phyloP scores from a whole-genome alignment of 441 rosid genomes.

The Adansonia grandidieri region DNA sequence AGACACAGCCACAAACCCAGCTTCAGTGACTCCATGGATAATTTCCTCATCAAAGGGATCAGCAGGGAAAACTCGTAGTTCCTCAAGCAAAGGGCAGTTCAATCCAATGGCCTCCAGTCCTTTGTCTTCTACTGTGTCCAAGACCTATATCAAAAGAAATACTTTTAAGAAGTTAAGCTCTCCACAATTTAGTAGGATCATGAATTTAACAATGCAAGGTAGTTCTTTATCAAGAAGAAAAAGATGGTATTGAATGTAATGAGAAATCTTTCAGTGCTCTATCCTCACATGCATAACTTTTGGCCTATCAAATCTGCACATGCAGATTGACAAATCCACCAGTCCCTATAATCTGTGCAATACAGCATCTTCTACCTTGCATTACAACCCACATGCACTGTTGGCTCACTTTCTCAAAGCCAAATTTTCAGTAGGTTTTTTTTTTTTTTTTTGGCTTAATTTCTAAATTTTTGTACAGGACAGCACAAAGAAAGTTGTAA shows the following conservation, averaged over 20 bases:
- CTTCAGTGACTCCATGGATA: slow-evolving; percentile 58
- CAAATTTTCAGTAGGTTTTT: not conserved
- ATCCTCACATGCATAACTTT: not conserved
- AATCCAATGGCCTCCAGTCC: slow-evolving; percentile 68
- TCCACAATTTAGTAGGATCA: not conserved
- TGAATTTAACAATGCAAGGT: not conserved
- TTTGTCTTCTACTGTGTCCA: slow-evolving; percentile 67
- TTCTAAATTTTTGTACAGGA: not conserved
- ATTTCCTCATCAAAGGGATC: slow-evolving; percentile 65
- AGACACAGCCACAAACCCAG: slow-evolving; percentile 67
- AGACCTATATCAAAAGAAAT: slow-evolving; percentile 48
- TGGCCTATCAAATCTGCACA: not conserved
- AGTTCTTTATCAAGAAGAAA: not conserved
- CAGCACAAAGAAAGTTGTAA: not conserved
- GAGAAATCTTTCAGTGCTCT: not conserved
- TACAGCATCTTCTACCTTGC: not conserved
- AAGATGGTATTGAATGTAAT: not conserved
- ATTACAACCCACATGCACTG: not conserved
- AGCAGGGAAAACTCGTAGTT: slow-evolving; percentile 72
- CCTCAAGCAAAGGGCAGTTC: slow-evolving; percentile 64
- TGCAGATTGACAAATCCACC: not conserved
- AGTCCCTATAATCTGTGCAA: not conserved
- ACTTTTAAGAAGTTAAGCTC: slow-evolving; percentile 9
- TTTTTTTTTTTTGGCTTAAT: not conserved
- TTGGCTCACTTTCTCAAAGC: not conserved